Evolutionary conservation across 176 grass and related monocot species (phyloP).

Genomic region (Carex littledalei): DNA sequence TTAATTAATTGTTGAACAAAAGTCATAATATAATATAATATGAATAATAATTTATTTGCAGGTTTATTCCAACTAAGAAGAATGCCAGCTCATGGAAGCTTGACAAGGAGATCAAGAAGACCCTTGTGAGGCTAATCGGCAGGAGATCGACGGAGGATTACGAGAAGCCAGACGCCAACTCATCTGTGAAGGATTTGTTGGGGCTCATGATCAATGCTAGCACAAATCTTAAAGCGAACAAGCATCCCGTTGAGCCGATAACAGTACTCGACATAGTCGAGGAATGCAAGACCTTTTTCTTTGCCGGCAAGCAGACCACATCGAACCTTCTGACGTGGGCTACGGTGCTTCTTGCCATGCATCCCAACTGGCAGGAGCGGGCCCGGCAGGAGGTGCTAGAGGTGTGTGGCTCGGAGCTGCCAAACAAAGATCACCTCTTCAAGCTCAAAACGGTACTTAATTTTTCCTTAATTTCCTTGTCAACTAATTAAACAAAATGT

Average conservation of each 20-base stretch:
- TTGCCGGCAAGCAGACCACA: slow-evolving; percentile 94
- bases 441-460: slow-evolving; percentile 80
- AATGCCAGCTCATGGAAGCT: slow-evolving; percentile 92
- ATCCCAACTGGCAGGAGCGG: slow-evolving; percentile 92
- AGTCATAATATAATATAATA: background rate
- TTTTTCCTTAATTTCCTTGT: background rate
- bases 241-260: slow-evolving; percentile 41
- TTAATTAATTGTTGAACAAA: background rate
- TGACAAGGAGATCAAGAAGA: slow-evolving; percentile 90
- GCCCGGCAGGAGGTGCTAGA: slow-evolving; percentile 77
- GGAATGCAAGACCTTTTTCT: slow-evolving; percentile 98
- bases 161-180: slow-evolving; percentile 31
- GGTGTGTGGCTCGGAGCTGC: slow-evolving; percentile 62
- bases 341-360: slow-evolving; percentile 86
- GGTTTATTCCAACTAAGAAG: slow-evolving; percentile 96
- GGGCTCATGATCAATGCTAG: slow-evolving; percentile 74
- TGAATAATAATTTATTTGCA: background rate
- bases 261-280: slow-evolving; percentile 89
- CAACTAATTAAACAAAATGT: slow-evolving; percentile 6
- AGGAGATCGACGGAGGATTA: slow-evolving; percentile 38
- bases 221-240: slow-evolving; percentile 1
- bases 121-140: slow-evolving; percentile 61
- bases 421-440: slow-evolving; percentile 67
- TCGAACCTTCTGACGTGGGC: slow-evolving; percentile 96
- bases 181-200: slow-evolving; percentile 61